These are phyloP conservation scores for Ulmus americana DNA, from an alignment of 331 rosid genomes.

Conservation along the genomic window DNA sequence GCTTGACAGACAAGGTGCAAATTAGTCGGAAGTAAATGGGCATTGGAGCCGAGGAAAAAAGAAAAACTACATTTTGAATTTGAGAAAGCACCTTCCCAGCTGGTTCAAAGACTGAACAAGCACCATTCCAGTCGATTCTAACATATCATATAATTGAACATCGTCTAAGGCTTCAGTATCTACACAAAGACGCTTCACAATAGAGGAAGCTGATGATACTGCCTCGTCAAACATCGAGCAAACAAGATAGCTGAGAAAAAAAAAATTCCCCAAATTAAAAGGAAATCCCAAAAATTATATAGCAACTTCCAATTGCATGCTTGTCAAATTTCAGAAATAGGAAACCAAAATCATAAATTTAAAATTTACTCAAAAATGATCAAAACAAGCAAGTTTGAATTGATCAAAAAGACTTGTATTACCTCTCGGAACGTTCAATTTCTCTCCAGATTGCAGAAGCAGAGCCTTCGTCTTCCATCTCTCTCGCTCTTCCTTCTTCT, in stretches of 20 bases:
- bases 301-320: background rate
- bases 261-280: background rate
- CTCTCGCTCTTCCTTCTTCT: background rate
- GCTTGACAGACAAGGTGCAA: too few relatives aligned
- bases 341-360: too few relatives aligned
- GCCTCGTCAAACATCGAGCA: slow-evolving; percentile 71
- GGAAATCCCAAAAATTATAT: background rate
- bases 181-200: slow-evolving; percentile 39
- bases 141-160: slow-evolving; percentile 40
- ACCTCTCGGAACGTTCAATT: slow-evolving; percentile 80
- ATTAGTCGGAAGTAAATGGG: too few relatives aligned
- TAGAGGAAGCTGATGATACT: slow-evolving; percentile 49
- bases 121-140: slow-evolving; percentile 71
- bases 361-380: background rate
- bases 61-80: background rate
- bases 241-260: slow-evolving; percentile 53
- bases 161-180: slow-evolving; percentile 15
- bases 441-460: slow-evolving; percentile 42
- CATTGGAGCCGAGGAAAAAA: background rate
- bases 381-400: background rate
- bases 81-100: slow-evolving; percentile 47
- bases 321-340: too few relatives aligned
- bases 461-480: background rate
- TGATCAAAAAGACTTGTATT: background rate
- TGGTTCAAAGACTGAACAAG: slow-evolving; percentile 59